Conservation (phyloP, 192 early-diverging fungal genomes). For the Dimargaris cristalligena region DNA sequence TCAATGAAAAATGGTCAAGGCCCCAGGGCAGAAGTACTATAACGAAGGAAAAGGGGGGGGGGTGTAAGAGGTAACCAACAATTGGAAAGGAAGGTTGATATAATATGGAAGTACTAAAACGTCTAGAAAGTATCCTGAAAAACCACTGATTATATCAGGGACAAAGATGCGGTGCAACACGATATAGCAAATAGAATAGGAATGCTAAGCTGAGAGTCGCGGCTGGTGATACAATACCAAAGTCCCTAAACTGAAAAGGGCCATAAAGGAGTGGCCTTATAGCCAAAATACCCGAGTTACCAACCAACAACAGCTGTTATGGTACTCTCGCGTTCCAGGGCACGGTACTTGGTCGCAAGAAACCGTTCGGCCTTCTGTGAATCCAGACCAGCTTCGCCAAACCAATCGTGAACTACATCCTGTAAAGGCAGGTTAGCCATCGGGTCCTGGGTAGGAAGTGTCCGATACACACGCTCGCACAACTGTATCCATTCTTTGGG, state of each 20-base stretch:
- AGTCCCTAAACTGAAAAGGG: neutral
- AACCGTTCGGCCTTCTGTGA: neutral
- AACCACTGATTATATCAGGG: no score
- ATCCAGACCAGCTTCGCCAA: neutral
- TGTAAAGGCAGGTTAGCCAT: neutral
- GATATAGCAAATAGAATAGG: no score
- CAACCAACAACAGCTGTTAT: neutral
- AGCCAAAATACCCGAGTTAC: neutral
- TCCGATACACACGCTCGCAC: slow-evolving; percentile 1
- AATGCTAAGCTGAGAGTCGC: no score
- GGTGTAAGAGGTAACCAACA: no score
- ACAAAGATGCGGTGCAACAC: no score
- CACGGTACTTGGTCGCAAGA: neutral
- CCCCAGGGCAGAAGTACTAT: no score
- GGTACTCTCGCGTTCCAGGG: neutral
- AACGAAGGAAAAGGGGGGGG: no score
- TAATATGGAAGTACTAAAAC: no score
- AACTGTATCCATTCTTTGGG: slow-evolving; percentile 2
- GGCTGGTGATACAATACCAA: no score
- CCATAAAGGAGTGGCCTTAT: neutral
- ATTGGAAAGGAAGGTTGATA: no score
- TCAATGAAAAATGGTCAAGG: no score
- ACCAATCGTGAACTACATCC: neutral
- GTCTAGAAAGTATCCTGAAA: no score
- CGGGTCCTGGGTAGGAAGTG: slow-evolving; percentile 7